A percentile compares a stretch with the other conserved stretches of the same genome.
Conservation (phyloP, 768 basidiomycete species). For the Mycena galopus region DNA sequence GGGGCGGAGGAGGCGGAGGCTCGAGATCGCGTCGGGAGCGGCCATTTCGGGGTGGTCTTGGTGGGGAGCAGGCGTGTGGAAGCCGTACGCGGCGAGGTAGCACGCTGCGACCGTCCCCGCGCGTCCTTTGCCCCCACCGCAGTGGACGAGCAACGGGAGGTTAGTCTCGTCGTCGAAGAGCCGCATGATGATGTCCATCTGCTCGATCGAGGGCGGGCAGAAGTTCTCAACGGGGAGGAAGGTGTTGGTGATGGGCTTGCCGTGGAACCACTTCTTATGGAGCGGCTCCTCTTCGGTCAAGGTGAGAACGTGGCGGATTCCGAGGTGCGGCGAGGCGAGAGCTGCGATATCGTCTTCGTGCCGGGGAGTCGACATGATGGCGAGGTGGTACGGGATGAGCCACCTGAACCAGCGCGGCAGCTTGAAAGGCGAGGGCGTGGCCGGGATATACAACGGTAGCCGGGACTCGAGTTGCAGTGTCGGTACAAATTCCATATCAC, state of each 20-base stretch:
- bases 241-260: conserved; percentile 61
- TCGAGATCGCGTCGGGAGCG: conserved; percentile 61
- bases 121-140: conserved; percentile 73
- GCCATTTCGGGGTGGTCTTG: conserved; percentile 62
- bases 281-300: conserved; percentile 71
- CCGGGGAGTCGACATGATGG: conserved; percentile 72
- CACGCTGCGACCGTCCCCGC: conserved; percentile 74
- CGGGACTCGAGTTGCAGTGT: conserved; percentile 57
- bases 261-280: conserved; percentile 59
- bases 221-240: conserved; percentile 69
- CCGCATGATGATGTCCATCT: conserved; percentile 68
- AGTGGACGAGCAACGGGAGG: conserved; percentile 67
- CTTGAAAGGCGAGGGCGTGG: conserved; percentile 43
- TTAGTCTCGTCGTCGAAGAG: conserved; percentile 60
- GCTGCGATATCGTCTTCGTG: conserved; percentile 61
- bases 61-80: conserved; percentile 54
- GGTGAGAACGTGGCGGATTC: conserved; percentile 69
- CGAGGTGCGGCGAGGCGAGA: conserved; percentile 60
- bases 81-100: conserved; percentile 70
- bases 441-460: conserved; percentile 55
- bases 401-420: conserved; percentile 74
- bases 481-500: conserved; percentile 49
- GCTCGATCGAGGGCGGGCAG: conserved; percentile 68
- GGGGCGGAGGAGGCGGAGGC: conserved; percentile 64
- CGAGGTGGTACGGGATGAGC: conserved; percentile 70